A percentile compares a stretch with the other conserved stretches of the same genome.
Evolutionary conservation across 1,139 yeast species (phyloP).

Genomic region (Nadsonia starkeyi-henricii): DNA sequence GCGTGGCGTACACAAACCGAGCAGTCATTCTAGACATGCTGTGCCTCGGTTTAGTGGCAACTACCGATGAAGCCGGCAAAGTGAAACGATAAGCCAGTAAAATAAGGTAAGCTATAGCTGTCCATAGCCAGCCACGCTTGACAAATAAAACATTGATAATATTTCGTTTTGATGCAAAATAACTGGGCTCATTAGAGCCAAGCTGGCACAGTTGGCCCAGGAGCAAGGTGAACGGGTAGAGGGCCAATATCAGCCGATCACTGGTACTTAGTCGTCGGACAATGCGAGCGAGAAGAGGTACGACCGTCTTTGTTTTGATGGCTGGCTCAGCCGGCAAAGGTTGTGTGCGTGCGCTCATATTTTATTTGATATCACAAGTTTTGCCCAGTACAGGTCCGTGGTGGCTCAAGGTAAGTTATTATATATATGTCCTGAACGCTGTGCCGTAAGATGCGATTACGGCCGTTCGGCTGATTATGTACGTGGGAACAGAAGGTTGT

Average conservation of each 20-base stretch:
- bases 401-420: too few species aligned
- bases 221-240: not conserved
- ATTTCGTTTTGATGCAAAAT: constrained; percentile 49
- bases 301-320: too few species aligned
- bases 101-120: constrained; percentile 33
- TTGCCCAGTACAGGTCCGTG: too few species aligned
- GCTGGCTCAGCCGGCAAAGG: too few species aligned
- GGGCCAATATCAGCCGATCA: not conserved
- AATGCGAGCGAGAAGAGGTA: too few species aligned
- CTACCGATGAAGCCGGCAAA: not conserved
- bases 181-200: constrained; percentile 12
- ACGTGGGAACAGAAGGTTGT: not conserved
- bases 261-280: too few species aligned
- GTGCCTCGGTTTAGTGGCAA: not conserved
- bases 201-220: not conserved
- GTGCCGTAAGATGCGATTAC: not conserved
- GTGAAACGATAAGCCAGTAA: not conserved
- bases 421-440: too few species aligned
- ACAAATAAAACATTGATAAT: constrained; percentile 62
- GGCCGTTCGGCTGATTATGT: not conserved
- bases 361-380: too few species aligned
- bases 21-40: not conserved
- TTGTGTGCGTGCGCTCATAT: too few species aligned
- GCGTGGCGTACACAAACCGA: constrained; percentile 23
- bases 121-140: constrained; percentile 92